Base-by-base conservation (phyloP, 176 grass and related monocot genomes). In the Hsuehochloa calcarea region DNA sequence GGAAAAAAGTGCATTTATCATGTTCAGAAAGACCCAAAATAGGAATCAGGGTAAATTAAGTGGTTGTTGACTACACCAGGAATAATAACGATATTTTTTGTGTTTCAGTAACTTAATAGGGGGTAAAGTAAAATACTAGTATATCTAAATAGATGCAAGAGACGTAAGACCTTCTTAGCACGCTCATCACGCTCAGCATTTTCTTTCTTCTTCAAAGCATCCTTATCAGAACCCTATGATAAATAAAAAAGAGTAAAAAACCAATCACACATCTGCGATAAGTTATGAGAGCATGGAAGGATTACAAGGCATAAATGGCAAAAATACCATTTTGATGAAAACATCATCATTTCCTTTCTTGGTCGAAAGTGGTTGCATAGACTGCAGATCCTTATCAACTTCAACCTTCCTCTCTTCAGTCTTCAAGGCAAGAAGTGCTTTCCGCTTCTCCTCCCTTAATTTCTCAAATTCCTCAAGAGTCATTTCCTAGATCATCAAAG, bases 401-500 rank as follows among this genome's bases (percentile, higher is more conserved):
- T 98, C 93, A 73, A 98, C 93, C 80, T 95, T 98, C 75, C 93
- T 95, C 88, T 98, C 96, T 79, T 93, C 93, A 23, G 70, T 80
- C 83, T 92, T 95, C 44, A 92, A 19, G 56, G 91, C 87, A 82
- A 92, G 83, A 43, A 95, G 85, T 20, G 91, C 82, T 85, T 95
- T 95, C 55, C 93, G 67, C 85, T 87, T 95, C 83, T 95, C 93
- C 78, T 95, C 96, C 68, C 77, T 90, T 80, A 98, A 66, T 86
- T 98, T 98, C 85, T 98, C 96, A 90, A 89, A 98, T 65, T 98
- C 96, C 35, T 98, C 96, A 43, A 95, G 86, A 65, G 93, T 98
- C 93, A 95, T 98, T 79, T 98, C 96, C 96, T 98, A 79, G 5
- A 67, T 79, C 59, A 74, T 50, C 27, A 90, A 51, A 80, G 10